Evolutionary conservation across 805 yeast species (phyloP), one percentile per base, ranked within the genome.

Genomic region (Dipodascus albidus): DNA sequence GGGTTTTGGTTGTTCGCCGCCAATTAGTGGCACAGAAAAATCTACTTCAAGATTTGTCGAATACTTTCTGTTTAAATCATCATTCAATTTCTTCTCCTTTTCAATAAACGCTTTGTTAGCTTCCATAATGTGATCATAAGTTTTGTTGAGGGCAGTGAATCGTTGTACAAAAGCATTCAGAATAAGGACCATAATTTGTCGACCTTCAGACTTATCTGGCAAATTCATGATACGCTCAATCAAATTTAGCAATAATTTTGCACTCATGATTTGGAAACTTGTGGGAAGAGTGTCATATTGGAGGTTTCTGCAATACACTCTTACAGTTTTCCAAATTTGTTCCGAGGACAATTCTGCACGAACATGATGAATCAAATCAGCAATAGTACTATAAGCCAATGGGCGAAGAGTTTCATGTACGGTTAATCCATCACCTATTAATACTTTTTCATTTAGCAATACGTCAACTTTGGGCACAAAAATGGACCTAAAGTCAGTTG

Each of bases 201-300:
- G 74, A 1, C 88, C 85, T 57, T 93, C 96, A 23, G 80, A 77
- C 59, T 86, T 86, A 52, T 85, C 85, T 44, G 86, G 90, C 60
- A 90, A 68, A 62, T 85, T 85, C 78, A 85, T 76, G 42, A 93
- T 85, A 48, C 95, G 74, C 59, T 95, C 99, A 20, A 93, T 91
- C 61, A 95, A 72, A 66, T 93, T 95, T 57, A 91, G 69, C 31
- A 93, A 69, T 31, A 93, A 72, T 68, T 90, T 91, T 1, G 97
- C 96, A 69, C 96, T 86, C 97, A 93, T 89, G 8, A 90, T 86
- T 67, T 95, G 98, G 38, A 90, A 96, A 3, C 95, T 86, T 56
- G 87, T 76, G 0, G 95, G 93, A 58, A 93, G 70, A 0, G 90
- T 72, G 57, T 80, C 81, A 64, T 95, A 98, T 60, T 85, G 84